phyloP scores from a whole-genome alignment of 2,329 filamentous ascomycete species.

The Ambrosiella xylebori region DNA sequence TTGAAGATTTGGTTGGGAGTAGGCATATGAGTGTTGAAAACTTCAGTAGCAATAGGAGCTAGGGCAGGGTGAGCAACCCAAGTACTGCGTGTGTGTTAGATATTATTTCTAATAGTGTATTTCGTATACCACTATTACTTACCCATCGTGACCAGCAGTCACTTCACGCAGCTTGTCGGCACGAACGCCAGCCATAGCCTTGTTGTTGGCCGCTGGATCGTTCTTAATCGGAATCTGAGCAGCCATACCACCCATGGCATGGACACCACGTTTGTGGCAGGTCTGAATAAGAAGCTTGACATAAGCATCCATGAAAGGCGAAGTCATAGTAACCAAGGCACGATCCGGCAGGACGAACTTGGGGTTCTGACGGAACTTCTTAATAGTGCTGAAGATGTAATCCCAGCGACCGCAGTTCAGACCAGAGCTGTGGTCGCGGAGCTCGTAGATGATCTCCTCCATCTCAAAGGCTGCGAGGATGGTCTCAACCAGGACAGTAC shows the following conservation, averaged over 20 bases:
- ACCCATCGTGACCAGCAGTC: slow-evolving; percentile 76
- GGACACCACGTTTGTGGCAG: slow-evolving; percentile 90
- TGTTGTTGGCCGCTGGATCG: slow-evolving; percentile 76
- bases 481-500: slow-evolving; percentile 91
- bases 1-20: slow-evolving; percentile 92
- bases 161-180: slow-evolving; percentile 95
- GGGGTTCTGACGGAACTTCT: slow-evolving; percentile 93
- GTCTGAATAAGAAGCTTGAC: slow-evolving; percentile 96
- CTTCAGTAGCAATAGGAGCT: slow-evolving; percentile 68
- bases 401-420: slow-evolving; percentile 99
- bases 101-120: slow-evolving; percentile 3
- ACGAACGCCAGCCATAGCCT: slow-evolving; percentile 81
- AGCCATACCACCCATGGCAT: slow-evolving; percentile 98
- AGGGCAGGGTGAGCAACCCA: slow-evolving; percentile 96
- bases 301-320: slow-evolving; percentile 96
- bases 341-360: slow-evolving; percentile 90
- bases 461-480: slow-evolving; percentile 97
- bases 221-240: slow-evolving; percentile 98
- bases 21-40: slow-evolving; percentile 98
- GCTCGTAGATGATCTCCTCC: slow-evolving; percentile 99
- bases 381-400: slow-evolving; percentile 99
- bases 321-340: slow-evolving; percentile 85
- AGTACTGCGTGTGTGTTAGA: slow-evolving; percentile 29
- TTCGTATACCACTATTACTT: slow-evolving; percentile 7
- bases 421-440: slow-evolving; percentile 87